phyloP scores from a whole-genome alignment of 139 green algal species.

The Tetradesmus obliquus region DNA sequence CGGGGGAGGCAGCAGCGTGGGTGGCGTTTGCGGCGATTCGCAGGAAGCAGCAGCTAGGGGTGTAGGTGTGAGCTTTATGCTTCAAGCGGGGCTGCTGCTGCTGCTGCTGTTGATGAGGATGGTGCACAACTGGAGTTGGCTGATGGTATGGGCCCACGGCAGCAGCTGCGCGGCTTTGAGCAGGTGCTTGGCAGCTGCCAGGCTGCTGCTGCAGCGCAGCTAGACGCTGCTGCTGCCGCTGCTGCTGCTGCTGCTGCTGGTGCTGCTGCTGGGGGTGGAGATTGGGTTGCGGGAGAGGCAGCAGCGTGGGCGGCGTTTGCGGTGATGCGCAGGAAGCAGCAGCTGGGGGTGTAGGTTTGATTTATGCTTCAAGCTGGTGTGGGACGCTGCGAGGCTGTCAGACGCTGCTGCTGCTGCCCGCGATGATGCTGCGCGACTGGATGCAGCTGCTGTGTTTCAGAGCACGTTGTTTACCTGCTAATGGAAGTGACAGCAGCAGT shows the following conservation, averaged over 20 bases:
- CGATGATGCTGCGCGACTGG: too few relatives aligned
- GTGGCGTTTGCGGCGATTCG: background rate
- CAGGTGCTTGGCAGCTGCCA: background rate
- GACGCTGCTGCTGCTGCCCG: too few relatives aligned
- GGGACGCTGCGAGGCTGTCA: too few relatives aligned
- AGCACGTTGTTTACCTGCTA: too few relatives aligned
- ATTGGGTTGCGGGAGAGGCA: background rate
- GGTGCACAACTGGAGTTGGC: too few relatives aligned
- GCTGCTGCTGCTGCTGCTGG: background rate
- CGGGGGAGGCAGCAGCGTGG: background rate
- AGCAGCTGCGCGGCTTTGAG: background rate
- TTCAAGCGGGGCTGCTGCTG: background rate
- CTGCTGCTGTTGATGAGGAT: background rate
- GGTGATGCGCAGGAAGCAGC: background rate
- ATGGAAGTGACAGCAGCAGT: too few relatives aligned
- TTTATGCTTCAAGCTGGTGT: too few relatives aligned
- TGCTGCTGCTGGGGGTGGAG: too few relatives aligned
- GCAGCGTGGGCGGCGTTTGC: background rate
- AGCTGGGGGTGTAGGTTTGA: too few relatives aligned
- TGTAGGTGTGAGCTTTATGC: background rate
- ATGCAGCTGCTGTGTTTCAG: too few relatives aligned
- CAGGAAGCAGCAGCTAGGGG: background rate
- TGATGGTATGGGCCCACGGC: too few relatives aligned
- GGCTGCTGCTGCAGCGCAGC: conserved; percentile 2
- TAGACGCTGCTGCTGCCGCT: background rate